These are phyloP conservation scores for Teunomyces gatunensis DNA, from an alignment of 805 yeast species.

Conservation along the genomic window DNA sequence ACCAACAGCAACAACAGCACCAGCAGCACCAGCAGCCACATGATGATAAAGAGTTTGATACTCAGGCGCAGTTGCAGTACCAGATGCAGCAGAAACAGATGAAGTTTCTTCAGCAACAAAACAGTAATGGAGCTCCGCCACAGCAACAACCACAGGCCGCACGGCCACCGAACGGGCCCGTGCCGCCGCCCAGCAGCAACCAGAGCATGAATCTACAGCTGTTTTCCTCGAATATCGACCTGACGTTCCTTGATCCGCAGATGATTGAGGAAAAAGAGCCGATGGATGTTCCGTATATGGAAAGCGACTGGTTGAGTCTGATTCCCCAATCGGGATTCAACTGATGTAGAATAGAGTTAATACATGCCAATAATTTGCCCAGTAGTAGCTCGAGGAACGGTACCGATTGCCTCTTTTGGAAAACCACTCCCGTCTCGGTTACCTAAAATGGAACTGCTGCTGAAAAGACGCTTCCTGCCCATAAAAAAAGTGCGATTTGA, in stretches of 20 bases:
- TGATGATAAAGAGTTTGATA: constrained; percentile 2
- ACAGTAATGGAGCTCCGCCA: constrained; percentile 8
- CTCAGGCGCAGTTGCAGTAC: constrained; percentile 14
- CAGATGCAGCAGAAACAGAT: constrained; percentile 17
- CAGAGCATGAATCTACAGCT: background rate
- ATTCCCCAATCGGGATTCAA: constrained; percentile 32
- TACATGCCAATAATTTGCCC: background rate
- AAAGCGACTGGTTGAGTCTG: constrained; percentile 30
- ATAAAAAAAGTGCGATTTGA: too few species aligned
- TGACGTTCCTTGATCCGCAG: constrained; percentile 1
- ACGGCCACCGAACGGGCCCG: background rate
- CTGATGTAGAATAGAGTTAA: constrained; percentile 2
- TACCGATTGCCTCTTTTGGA: background rate
- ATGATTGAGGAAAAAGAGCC: constrained; percentile 1
- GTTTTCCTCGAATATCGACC: background rate
- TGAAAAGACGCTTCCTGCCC: too few species aligned
- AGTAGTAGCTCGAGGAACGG: background rate
- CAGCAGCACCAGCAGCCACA: constrained; percentile 12
- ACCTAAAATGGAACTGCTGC: too few species aligned
- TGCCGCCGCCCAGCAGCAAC: constrained; percentile 2
- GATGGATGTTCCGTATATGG: constrained; percentile 8
- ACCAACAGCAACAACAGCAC: constrained; percentile 29
- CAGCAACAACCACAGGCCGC: constrained; percentile 10
- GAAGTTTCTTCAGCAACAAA: constrained; percentile 15
- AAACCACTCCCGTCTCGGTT: too few species aligned